Percentiles rank a stretch among this genome's conserved stretches.
phyloP scores from a whole-genome alignment of 2,329 filamentous ascomycete genomes.

The Trichoderma harzianum region DNA sequence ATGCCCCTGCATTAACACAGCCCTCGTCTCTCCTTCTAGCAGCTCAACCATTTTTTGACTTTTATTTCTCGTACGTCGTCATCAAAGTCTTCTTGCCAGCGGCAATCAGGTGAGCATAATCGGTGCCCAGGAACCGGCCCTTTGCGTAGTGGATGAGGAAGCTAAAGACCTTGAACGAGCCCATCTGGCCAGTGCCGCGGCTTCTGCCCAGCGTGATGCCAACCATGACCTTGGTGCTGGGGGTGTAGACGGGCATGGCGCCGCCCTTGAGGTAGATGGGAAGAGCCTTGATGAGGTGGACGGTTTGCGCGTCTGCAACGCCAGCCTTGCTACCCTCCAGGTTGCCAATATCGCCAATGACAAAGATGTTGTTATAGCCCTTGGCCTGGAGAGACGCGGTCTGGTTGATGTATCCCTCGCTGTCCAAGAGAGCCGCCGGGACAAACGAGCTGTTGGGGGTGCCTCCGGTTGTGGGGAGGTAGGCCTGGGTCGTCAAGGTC shows the following conservation, averaged over 20 bases:
- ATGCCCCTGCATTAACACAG: neutral
- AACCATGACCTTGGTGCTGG: constrained; percentile 30
- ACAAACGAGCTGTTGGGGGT: constrained; percentile 44
- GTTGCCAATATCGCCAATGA: constrained; percentile 43
- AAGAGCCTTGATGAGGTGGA: constrained; percentile 35
- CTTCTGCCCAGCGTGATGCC: constrained; percentile 40
- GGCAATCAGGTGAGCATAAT: constrained; percentile 30
- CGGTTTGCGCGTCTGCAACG: constrained; percentile 33
- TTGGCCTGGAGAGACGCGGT: constrained; percentile 36
- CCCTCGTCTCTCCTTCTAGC: neutral
- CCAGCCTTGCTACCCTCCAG: constrained; percentile 36
- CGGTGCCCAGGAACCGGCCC: constrained; percentile 37
- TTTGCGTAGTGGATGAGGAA: constrained; percentile 39
- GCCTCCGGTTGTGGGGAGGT: constrained; percentile 47
- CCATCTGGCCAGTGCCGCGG: constrained; percentile 38
- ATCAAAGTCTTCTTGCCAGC: constrained; percentile 34
- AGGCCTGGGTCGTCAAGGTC: constrained; percentile 42
- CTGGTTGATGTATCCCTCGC: constrained; percentile 35
- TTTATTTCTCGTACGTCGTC: constrained; percentile 29
- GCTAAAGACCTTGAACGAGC: constrained; percentile 37
- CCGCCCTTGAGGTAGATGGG: constrained; percentile 32
- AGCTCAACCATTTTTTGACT: neutral
- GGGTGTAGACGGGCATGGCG: constrained; percentile 31
- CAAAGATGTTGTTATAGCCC: constrained; percentile 41
- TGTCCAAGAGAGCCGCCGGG: constrained; percentile 37